Evolutionary conservation across 192 early-diverging fungal genomes (phyloP).

Genomic region (Chytriomyces sp.): DNA sequence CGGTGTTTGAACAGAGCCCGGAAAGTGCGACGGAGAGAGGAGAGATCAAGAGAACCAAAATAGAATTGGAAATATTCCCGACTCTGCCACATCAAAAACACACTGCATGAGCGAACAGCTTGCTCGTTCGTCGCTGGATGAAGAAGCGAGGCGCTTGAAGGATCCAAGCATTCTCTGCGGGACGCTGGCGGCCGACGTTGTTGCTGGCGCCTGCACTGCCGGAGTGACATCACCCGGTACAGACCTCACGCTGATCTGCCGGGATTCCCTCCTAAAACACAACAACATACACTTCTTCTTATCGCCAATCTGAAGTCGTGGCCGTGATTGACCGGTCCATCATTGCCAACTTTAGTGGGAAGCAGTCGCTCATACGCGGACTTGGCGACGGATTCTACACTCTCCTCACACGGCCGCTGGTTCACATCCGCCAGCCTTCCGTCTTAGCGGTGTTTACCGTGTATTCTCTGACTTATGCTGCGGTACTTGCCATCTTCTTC

Average conservation of each 20-base stretch:
- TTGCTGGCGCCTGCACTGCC: slow-evolving; percentile 26
- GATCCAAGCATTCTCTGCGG: background rate
- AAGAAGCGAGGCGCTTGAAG: background rate
- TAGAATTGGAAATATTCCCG: no score
- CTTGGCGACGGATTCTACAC: slow-evolving; percentile 34
- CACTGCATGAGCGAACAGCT: no score
- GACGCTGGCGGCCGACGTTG: slow-evolving; percentile 14
- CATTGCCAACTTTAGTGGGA: slow-evolving; percentile 52
- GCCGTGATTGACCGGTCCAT: slow-evolving; percentile 56
- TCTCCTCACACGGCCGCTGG: slow-evolving; percentile 42
- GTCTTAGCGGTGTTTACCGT: slow-evolving; percentile 46
- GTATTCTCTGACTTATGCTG: slow-evolving; percentile 50
- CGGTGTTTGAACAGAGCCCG: no score
- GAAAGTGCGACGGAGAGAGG: no score
- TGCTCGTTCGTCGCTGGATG: background rate
- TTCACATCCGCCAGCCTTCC: slow-evolving; percentile 45
- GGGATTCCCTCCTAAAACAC: background rate
- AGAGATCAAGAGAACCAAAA: no score
- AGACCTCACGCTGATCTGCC: background rate
- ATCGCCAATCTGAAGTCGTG: slow-evolving; percentile 28
- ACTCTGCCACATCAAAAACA: no score
- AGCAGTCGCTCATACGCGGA: slow-evolving; percentile 39
- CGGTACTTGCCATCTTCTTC: slow-evolving; percentile 22
- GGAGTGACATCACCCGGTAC: slow-evolving; percentile 24
- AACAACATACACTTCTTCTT: background rate